Base-by-base conservation (phyloP, 345 rosid genomes). In the Salix koriyanagi region DNA sequence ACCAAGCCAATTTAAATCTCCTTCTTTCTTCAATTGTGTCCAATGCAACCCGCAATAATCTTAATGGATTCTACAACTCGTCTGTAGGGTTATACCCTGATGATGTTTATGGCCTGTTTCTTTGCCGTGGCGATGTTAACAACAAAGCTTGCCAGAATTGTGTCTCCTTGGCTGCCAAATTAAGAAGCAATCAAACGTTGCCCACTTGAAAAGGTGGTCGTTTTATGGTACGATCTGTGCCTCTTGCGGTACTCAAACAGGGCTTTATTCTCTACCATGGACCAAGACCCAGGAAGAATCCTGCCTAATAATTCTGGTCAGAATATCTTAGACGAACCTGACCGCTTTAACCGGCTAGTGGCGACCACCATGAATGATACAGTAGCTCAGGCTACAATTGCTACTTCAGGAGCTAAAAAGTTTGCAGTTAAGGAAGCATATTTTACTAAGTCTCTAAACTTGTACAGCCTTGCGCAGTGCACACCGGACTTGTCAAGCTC, bases 381-480 rank as follows among this genome's bases (percentile, higher is more conserved):
- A 28, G 50, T 83, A 0, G 9, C 39, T 6, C 76, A 15, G 75
- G 88, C 80, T 1, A 69, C 75, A 3, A 72, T 12, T 32, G 80
- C 79, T 6, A 39, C 65, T 36, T 42, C 83, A 4, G 82, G 81
- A 21, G 74, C 76, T 1, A 82, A 48, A 23, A 87, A 80, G 73
- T 89, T 84, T 32, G 91, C 87, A 0, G 79, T 77, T 8, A 4
- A 39, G 2, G 42, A 9, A 39, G 42, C 10, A 39, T 39, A 39
- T 39, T 39, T 39, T 39, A 8, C 11, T 0, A 75, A 30, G 62
- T 80, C 67, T 15, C 70, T 76, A 44, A 69, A 48, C 2, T 56
- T 91, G 21, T 91, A 80, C 76, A 69, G 72, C 16, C 88, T 91
- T 0, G 84, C 54, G 1, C 88, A 91, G 85, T 91, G 96, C 76